phyloP scores from a whole-genome alignment of 257 asterid species.

The Fraxinus cuspidata region DNA sequence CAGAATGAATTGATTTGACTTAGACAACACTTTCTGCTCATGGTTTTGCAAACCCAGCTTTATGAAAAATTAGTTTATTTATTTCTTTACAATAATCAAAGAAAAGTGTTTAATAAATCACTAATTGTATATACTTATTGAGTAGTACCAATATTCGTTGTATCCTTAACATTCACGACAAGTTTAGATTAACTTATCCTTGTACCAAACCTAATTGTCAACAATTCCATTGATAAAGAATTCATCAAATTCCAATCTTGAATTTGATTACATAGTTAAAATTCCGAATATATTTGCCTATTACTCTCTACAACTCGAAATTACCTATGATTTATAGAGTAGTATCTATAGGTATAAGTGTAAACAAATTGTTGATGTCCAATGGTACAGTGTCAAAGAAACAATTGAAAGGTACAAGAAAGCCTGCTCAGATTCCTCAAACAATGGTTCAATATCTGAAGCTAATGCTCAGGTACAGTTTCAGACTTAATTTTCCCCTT shows the following conservation, averaged over 20 bases:
- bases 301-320: neutral
- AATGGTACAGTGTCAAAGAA: conserved; percentile 73
- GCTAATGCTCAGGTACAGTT: conserved; percentile 80
- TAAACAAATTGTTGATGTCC: neutral
- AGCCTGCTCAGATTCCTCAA: conserved; percentile 75
- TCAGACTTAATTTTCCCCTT: neutral
- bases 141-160: neutral
- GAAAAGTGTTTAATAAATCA: too few species aligned
- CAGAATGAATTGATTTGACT: conserved; percentile 45
- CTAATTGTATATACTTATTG: too few species aligned
- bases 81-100: neutral
- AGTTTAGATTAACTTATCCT: neutral
- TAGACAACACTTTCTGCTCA: conserved; percentile 23
- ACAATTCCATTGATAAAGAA: neutral
- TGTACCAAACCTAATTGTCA: neutral
- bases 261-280: neutral
- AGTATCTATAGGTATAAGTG: neutral
- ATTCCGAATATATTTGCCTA: neutral
- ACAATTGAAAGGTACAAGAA: conserved; percentile 96
- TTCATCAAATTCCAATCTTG: neutral
- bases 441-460: conserved; percentile 71
- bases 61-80: too few species aligned
- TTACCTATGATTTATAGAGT: neutral
- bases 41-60: conserved; percentile 25
- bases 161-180: too few species aligned